Conservation (phyloP, 2,329 filamentous ascomycete species). For the Endocalyx cinctus region DNA sequence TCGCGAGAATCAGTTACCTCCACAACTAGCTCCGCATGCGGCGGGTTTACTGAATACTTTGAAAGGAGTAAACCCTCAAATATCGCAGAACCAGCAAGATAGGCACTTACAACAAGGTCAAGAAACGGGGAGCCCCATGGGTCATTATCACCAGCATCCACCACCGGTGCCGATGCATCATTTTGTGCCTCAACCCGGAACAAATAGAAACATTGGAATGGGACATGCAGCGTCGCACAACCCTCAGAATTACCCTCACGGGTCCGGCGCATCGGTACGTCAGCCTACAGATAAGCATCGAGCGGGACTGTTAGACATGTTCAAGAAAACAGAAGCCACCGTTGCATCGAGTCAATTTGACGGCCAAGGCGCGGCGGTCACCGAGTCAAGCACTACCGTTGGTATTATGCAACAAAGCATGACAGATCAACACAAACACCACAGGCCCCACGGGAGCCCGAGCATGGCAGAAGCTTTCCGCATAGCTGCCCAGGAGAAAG, state of each 20-base stretch:
- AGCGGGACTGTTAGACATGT: slow-evolving; percentile 48
- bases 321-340: slow-evolving; percentile 38
- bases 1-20: slow-evolving; percentile 3
- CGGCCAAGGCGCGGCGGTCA: slow-evolving; percentile 7
- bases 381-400: neutral
- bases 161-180: no score
- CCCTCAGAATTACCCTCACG: slow-evolving; percentile 6
- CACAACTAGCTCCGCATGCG: slow-evolving; percentile 22
- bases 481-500: slow-evolving; percentile 23
- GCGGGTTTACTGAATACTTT: slow-evolving; percentile 36
- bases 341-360: slow-evolving; percentile 19
- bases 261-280: slow-evolving; percentile 8
- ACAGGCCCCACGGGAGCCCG: slow-evolving; percentile 10
- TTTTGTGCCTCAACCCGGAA: no score
- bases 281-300: slow-evolving; percentile 37
- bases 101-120: slow-evolving; percentile 6
- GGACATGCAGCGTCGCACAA: slow-evolving; percentile 13
- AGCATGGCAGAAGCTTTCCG: slow-evolving; percentile 23
- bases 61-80: slow-evolving; percentile 28
- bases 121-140: no score
- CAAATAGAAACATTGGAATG: no score
- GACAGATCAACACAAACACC: slow-evolving; percentile 13
- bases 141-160: slow-evolving; percentile 10
- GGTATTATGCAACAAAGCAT: slow-evolving; percentile 6
- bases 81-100: slow-evolving; percentile 10